Conservation (phyloP, 2,329 filamentous ascomycete genomes). For the Pezicula neosporulosa region DNA sequence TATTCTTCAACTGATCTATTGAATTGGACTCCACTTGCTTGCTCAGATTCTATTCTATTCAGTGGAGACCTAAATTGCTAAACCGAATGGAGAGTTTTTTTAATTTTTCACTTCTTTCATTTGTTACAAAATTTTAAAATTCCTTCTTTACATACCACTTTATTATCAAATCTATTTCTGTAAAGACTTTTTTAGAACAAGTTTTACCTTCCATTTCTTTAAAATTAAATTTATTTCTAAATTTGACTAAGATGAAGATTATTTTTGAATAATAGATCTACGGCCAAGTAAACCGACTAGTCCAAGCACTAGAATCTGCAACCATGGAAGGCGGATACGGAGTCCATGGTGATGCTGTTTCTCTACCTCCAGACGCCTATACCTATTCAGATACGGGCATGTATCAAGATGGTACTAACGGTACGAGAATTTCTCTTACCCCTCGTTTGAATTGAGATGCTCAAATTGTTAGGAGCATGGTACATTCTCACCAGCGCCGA, state of each 20-base stretch:
- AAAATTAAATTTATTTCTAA: too few relatives aligned
- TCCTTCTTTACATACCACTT: too few relatives aligned
- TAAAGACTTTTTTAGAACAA: too few relatives aligned
- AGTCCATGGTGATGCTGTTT: conserved; percentile 27
- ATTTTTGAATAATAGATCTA: conserved; percentile 34
- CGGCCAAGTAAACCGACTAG: conserved; percentile 36
- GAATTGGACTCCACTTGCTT: conserved; percentile 35
- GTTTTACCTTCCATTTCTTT: too few relatives aligned
- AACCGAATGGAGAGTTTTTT: conserved; percentile 36
- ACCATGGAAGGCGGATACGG: conserved; percentile 29
- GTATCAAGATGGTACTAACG: conserved; percentile 31
- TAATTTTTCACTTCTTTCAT: too few relatives aligned
- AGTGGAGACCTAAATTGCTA: conserved; percentile 38
- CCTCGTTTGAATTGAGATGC: too few relatives aligned
- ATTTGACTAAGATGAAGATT: too few relatives aligned
- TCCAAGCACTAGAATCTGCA: conserved; percentile 32
- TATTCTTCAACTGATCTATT: conserved; percentile 37
- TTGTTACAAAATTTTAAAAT: too few relatives aligned
- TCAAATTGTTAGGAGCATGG: conserved; percentile 34
- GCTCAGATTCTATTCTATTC: conserved; percentile 29
- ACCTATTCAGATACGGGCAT: conserved; percentile 38
- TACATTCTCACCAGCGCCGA: conserved; percentile 37
- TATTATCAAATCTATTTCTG: too few relatives aligned
- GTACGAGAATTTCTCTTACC: conserved; percentile 4
- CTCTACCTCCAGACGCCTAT: conserved; percentile 34